Evolutionary conservation across 176 grass and related monocot genomes (phyloP).

Genomic region (Triticum dicoccoides): DNA sequence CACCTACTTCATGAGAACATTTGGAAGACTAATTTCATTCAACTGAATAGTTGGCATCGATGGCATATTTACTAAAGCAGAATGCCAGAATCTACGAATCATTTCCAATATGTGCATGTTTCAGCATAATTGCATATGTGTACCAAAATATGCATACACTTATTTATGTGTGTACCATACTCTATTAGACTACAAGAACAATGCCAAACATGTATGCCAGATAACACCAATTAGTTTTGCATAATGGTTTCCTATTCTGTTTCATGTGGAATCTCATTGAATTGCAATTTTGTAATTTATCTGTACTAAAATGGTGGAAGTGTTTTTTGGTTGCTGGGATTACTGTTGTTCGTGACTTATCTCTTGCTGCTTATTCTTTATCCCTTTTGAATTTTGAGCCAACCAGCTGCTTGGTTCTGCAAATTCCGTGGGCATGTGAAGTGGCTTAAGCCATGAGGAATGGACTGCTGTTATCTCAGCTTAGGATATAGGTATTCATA

Average conservation of each 20-base stretch:
- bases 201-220: background rate
- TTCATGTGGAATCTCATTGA: background rate
- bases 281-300: background rate
- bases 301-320: slow-evolving; percentile 3
- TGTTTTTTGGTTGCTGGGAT: background rate
- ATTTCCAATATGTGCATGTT: slow-evolving; percentile 3
- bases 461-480: slow-evolving; percentile 6
- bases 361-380: background rate
- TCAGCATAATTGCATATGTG: background rate
- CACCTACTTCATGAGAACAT: background rate
- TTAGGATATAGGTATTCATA: slow-evolving; percentile 21
- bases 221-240: slow-evolving; percentile 21
- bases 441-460: slow-evolving; percentile 18
- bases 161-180: slow-evolving; percentile 1
- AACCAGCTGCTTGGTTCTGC: slow-evolving; percentile 9
- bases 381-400: background rate
- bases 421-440: slow-evolving; percentile 5
- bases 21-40: slow-evolving; percentile 5
- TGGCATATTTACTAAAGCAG: slow-evolving; percentile 25
- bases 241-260: background rate
- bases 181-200: background rate
- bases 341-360: background rate
- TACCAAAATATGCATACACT: background rate
- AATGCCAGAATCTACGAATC: background rate
- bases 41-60: background rate